Percentiles rank a stretch among this genome's conserved stretches.
Evolutionary conservation across 306 rosid species (phyloP).

Genomic region (cucumber (Cucumis sativus)): Cucumber_9930_V3 NC_026660.2:23468501-23469000

Average conservation of each 20-base stretch:
- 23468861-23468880: neutral
- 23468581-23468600: conserved; percentile 25
- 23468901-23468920: too few species aligned
- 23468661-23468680: neutral
- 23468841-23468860: neutral
- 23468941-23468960: too few species aligned
- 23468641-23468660: neutral
- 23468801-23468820: neutral
- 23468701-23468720: neutral
- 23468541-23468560: conserved; percentile 16
- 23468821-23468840: neutral
- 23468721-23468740: neutral
- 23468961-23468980: too few species aligned
- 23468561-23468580: conserved; percentile 28
- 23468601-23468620: conserved; percentile 24
- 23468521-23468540: conserved; percentile 4
- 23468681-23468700: neutral
- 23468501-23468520: too few species aligned
- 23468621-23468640: neutral
- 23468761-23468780: neutral
- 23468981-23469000: too few species aligned
- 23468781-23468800: neutral
- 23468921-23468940: too few species aligned
- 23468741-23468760: neutral
- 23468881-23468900: neutral